phyloP scores from a whole-genome alignment of 2,329 filamentous ascomycete genomes.

The Beauveria pseudobassiana region DNA sequence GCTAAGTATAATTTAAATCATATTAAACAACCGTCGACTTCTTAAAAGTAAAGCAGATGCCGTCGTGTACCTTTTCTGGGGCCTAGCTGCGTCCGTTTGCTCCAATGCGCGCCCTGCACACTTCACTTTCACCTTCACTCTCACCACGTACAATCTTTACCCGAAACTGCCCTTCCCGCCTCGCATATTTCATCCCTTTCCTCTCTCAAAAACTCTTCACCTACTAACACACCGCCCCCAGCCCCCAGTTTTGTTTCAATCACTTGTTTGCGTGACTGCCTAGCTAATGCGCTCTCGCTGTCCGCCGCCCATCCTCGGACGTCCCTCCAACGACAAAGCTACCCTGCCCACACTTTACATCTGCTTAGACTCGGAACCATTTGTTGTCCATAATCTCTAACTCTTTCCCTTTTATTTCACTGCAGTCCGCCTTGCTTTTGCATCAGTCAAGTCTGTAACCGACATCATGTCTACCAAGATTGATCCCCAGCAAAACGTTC shows the following conservation, averaged over 20 bases:
- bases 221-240: not conserved
- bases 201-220: not conserved
- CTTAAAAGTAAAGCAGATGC: not conserved
- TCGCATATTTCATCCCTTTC: not conserved
- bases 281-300: not conserved
- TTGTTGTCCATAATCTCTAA: too few relatives aligned
- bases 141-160: not conserved
- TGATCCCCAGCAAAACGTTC: conserved; percentile 50
- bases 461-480: conserved; percentile 38
- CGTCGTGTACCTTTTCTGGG: not conserved
- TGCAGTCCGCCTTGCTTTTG: too few relatives aligned
- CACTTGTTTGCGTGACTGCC: not conserved
- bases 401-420: too few relatives aligned
- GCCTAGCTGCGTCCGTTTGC: not conserved
- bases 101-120: not conserved
- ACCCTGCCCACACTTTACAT: not conserved
- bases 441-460: not conserved
- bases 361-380: not conserved
- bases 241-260: not conserved
- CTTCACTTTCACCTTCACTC: not conserved
- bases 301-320: not conserved
- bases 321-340: not conserved
- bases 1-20: too few relatives aligned
- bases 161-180: not conserved
- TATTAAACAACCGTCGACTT: too few relatives aligned